Conservation (phyloP, 805 yeast genomes). For the Yarrowia sp. region DNA sequence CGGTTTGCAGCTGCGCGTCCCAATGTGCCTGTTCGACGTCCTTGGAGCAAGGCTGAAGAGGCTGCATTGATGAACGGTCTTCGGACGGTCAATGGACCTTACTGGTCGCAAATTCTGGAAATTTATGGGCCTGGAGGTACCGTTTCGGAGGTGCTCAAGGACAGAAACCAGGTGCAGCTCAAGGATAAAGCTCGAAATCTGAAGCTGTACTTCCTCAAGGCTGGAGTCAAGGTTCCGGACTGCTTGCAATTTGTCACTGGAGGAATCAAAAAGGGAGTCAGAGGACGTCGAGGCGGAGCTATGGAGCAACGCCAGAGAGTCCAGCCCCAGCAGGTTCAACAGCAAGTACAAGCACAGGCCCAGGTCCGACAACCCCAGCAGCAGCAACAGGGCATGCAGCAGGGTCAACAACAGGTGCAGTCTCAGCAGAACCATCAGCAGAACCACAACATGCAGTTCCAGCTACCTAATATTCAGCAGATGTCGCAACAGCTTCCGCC, state of each 20-base stretch:
- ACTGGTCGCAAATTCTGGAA: slow-evolving; percentile 88
- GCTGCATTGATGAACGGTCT: slow-evolving; percentile 76
- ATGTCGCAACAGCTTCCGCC: slow-evolving; percentile 17
- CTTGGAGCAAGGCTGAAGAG: slow-evolving; percentile 90
- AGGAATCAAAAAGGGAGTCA: slow-evolving; percentile 42
- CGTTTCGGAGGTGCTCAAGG: slow-evolving; percentile 74
- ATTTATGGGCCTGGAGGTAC: slow-evolving; percentile 94
- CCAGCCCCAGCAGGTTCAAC: slow-evolving; percentile 1
- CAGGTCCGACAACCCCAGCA: not conserved
- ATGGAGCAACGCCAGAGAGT: not conserved
- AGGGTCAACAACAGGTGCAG: not conserved
- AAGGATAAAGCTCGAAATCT: slow-evolving; percentile 96
- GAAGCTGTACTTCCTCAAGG: slow-evolving; percentile 80
- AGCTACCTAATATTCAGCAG: not conserved
- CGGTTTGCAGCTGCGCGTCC: slow-evolving; percentile 30
- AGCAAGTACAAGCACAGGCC: not conserved
- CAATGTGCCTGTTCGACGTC: slow-evolving; percentile 45
- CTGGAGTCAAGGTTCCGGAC: slow-evolving; percentile 72
- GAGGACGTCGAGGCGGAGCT: not conserved
- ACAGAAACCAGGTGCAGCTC: slow-evolving; percentile 84
- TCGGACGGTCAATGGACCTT: slow-evolving; percentile 74
- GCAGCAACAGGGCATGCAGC: not conserved
- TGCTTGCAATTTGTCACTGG: slow-evolving; percentile 86
- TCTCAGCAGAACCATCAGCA: not conserved
- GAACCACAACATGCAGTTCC: not conserved